These are phyloP conservation scores for Diversispora epigaea DNA, from an alignment of 192 early-diverging fungal species.

Conservation along the genomic window DNA sequence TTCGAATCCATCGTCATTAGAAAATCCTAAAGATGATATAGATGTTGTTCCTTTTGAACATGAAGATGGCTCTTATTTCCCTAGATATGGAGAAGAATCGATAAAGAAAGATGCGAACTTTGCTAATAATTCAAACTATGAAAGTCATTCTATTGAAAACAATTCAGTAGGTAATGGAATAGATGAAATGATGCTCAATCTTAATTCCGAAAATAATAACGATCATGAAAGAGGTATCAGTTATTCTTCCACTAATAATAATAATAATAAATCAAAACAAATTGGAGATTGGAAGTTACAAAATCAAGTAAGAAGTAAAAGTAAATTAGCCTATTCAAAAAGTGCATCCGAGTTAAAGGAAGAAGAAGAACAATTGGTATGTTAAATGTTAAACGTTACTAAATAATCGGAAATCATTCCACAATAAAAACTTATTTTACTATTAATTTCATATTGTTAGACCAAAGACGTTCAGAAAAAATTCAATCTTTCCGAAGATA, in stretches of 20 bases:
- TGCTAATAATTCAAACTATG: background rate
- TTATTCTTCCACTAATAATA: background rate
- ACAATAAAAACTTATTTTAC: background rate
- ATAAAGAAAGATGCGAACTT: background rate
- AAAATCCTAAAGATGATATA: background rate
- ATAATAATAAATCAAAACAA: background rate
- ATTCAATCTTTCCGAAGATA: slow-evolving; percentile 53
- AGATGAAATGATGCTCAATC: background rate
- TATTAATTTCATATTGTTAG: slow-evolving; percentile 33
- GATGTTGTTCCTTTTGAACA: background rate
- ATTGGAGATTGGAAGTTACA: background rate
- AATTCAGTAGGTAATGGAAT: background rate
- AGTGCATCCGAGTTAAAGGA: slow-evolving; percentile 26
- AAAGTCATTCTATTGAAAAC: background rate
- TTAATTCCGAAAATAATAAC: background rate
- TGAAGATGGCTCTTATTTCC: background rate
- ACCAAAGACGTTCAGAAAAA: slow-evolving; percentile 55
- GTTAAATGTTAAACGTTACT: slow-evolving; percentile 6
- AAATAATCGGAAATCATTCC: background rate
- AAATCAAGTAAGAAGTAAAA: background rate
- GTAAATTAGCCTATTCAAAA: slow-evolving; percentile 2
- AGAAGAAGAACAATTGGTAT: slow-evolving; percentile 51
- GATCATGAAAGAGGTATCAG: background rate
- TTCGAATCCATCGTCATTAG: slow-evolving; percentile 13
- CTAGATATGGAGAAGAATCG: background rate